Conservation (phyloP, 495 filamentous ascomycete species). For the Podospora tetraspora region DNA sequence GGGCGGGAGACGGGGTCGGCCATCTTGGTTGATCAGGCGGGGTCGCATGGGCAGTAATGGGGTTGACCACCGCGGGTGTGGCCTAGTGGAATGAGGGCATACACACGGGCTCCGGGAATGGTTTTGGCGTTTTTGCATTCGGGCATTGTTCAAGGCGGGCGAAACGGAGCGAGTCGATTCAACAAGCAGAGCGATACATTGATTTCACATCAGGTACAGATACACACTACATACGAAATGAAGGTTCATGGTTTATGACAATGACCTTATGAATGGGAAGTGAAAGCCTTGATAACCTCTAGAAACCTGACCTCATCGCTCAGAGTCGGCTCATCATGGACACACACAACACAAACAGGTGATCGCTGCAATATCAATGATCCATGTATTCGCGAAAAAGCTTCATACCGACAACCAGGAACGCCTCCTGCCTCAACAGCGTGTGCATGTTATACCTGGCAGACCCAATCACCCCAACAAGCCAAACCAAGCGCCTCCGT, state of each 20-base stretch:
- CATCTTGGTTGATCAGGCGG: slow-evolving; percentile 41
- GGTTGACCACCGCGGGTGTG: not conserved
- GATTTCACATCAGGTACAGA: not conserved
- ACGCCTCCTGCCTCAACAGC: not conserved
- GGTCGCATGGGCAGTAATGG: slow-evolving; percentile 39
- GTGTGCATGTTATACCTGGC: not conserved
- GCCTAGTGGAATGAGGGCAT: not conserved
- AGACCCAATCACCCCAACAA: not conserved
- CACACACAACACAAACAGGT: not conserved
- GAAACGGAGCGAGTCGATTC: not conserved
- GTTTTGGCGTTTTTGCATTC: not conserved
- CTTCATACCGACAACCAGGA: not conserved
- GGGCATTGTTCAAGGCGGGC: not conserved
- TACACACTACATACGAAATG: not conserved
- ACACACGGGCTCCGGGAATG: not conserved
- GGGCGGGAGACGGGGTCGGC: slow-evolving; percentile 42
- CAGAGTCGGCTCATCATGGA: no score
- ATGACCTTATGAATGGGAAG: not conserved
- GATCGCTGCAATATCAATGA: not conserved
- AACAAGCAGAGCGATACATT: not conserved
- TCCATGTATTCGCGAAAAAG: not conserved
- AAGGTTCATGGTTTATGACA: not conserved
- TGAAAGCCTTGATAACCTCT: not conserved
- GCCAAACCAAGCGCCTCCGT: not conserved
- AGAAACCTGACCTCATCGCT: no score